Conservation (phyloP, 2,329 filamentous ascomycete genomes). For the Aspergillus uvarum region DNA sequence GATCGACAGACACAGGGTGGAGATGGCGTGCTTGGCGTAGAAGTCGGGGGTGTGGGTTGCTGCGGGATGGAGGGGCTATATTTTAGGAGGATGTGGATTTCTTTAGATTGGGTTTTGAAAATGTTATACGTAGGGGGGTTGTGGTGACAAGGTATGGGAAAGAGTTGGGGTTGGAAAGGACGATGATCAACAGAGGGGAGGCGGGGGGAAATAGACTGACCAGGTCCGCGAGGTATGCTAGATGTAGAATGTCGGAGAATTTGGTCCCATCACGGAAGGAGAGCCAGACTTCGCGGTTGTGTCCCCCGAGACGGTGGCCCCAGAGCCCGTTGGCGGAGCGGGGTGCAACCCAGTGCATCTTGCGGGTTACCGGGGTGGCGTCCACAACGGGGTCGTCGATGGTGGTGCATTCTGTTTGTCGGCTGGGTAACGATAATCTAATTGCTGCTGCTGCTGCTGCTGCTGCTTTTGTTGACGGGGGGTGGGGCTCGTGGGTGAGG, state of each 20-base stretch:
- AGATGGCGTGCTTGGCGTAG: constrained; percentile 20
- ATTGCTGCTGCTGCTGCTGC: background rate
- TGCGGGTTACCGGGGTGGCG: constrained; percentile 22
- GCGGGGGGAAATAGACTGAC: constrained; percentile 9
- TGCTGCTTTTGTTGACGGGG: background rate
- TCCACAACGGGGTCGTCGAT: constrained; percentile 25
- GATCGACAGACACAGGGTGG: constrained; percentile 24
- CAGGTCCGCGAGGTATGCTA: constrained; percentile 23
- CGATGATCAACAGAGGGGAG: no score
- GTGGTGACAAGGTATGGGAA: background rate
- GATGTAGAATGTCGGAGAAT: constrained; percentile 16
- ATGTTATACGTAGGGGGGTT: no score
- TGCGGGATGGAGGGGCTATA: constrained; percentile 23
- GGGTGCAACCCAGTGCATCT: constrained; percentile 23
- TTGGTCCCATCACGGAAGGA: constrained; percentile 22
- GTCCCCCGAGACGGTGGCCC: constrained; percentile 25
- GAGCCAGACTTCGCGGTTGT: constrained; percentile 24
- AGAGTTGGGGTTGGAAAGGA: background rate
- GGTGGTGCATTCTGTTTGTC: constrained; percentile 18
- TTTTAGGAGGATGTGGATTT: no score
- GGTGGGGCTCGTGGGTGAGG: constrained; percentile 11
- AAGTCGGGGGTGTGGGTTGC: constrained; percentile 23
- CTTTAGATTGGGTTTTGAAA: no score
- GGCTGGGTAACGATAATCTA: constrained; percentile 9
- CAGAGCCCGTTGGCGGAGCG: constrained; percentile 19